These are phyloP conservation scores for Quercus ilex DNA, from an alignment of 306 rosid species.

Conservation along the genomic window DNA sequence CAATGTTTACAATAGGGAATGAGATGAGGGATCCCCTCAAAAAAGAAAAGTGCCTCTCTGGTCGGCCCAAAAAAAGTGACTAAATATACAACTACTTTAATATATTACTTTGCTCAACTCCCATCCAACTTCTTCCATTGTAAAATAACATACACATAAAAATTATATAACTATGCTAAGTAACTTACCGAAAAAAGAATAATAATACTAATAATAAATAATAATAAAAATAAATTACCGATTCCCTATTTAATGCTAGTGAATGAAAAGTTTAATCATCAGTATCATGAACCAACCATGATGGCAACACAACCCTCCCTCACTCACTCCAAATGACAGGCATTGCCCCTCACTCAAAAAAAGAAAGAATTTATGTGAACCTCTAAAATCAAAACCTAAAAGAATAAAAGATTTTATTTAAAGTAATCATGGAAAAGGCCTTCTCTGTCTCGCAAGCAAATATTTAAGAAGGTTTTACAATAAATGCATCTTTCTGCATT, in stretches of 20 bases:
- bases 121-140: neutral
- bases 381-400: neutral
- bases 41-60: neutral
- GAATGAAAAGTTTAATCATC: no score
- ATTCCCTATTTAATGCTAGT: no score
- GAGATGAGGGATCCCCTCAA: neutral
- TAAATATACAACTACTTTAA: neutral
- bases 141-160: neutral
- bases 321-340: neutral
- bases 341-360: neutral
- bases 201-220: neutral
- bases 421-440: neutral
- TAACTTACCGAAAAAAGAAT: neutral
- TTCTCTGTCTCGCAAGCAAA: neutral
- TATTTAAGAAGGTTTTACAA: neutral
- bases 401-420: neutral
- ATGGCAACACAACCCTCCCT: neutral
- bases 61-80: neutral
- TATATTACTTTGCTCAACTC: neutral
- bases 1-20: neutral
- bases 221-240: no score
- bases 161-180: neutral
- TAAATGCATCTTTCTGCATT: neutral
- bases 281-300: neutral
- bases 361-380: neutral